Percentiles rank a stretch among this genome's conserved stretches.
phyloP scores from a whole-genome alignment of 495 filamentous ascomycete species.

The Oidiodendron maius region DNA sequence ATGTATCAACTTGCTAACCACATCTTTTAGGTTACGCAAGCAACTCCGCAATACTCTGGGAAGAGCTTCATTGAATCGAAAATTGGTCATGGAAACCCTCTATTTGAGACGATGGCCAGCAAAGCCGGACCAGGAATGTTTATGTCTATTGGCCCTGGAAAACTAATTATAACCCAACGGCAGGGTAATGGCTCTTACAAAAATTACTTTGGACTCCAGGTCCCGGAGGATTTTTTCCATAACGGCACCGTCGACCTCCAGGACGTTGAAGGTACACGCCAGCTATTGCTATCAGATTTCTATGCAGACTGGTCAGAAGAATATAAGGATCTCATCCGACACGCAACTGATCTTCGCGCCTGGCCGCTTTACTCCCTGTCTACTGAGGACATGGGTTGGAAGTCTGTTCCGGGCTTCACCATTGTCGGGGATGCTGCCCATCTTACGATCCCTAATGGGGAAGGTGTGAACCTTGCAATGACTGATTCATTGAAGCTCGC shows the following conservation, averaged over 20 bases:
- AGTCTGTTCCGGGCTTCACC: constrained; percentile 32
- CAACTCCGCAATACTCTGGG: constrained; percentile 25
- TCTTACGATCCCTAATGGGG: constrained; percentile 25
- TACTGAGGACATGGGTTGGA: constrained; percentile 20
- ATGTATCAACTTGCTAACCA: constrained; percentile 10
- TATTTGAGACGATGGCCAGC: constrained; percentile 15
- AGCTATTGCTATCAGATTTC: constrained; percentile 18
- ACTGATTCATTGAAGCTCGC: constrained; percentile 40
- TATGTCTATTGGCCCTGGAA: constrained; percentile 16
- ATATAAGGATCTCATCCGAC: constrained; percentile 21
- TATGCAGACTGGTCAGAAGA: constrained; percentile 24
- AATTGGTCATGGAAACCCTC: constrained; percentile 19
- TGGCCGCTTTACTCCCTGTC: constrained; percentile 27
- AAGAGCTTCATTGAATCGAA: constrained; percentile 24
- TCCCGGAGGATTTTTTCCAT: constrained; percentile 17
- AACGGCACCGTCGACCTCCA: constrained; percentile 13
- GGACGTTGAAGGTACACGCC: constrained; percentile 13
- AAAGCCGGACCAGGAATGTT: constrained; percentile 17
- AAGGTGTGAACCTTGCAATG: constrained; percentile 31
- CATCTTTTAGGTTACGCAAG: constrained; percentile 21
- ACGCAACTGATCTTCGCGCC: constrained; percentile 23
- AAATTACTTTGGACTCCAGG: constrained; percentile 23
- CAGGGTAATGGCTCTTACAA: constrained; percentile 26
- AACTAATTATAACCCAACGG: constrained; percentile 21
- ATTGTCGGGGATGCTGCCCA: constrained; percentile 61